These are phyloP conservation scores for Strobilomyces dryophilus DNA, from an alignment of 768 basidiomycete species.

Conservation along the genomic window DNA sequence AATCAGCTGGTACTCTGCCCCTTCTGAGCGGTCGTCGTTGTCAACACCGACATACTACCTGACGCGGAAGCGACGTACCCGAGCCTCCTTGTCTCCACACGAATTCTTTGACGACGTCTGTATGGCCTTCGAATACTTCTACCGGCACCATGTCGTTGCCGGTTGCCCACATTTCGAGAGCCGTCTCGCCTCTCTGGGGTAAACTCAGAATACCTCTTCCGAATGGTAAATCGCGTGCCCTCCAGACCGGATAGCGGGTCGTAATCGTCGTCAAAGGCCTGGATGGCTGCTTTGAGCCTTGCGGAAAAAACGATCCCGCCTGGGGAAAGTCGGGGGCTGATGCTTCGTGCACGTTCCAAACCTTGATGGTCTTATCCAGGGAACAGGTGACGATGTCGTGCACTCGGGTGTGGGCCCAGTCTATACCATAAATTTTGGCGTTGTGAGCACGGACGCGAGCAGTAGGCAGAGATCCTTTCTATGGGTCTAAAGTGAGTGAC, in stretches of 20 bases:
- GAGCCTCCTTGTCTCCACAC: constrained; percentile 80
- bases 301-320: constrained; percentile 7
- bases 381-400: constrained; percentile 92
- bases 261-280: constrained; percentile 51
- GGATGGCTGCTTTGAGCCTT: constrained; percentile 3
- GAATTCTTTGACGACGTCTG: constrained; percentile 95
- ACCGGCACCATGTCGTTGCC: constrained; percentile 40
- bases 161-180: constrained; percentile 78
- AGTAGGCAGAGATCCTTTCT: constrained; percentile 89
- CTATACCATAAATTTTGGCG: constrained; percentile 96
- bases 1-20: constrained; percentile 56
- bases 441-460: constrained; percentile 73
- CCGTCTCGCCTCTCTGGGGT: constrained; percentile 85
- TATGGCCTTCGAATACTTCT: constrained; percentile 81
- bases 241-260: constrained; percentile 90
- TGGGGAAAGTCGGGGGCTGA: constrained; percentile 14
- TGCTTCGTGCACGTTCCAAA: constrained; percentile 50
- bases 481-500: constrained; percentile 4
- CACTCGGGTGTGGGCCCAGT: constrained; percentile 79
- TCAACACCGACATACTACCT: neutral
- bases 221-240: constrained; percentile 89
- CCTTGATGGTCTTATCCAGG: constrained; percentile 87
- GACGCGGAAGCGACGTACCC: constrained; percentile 35
- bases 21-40: constrained; percentile 30
- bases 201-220: constrained; percentile 83